Percentiles rank a stretch among this genome's conserved stretches.
phyloP scores from a whole-genome alignment of 2,329 filamentous ascomycete genomes.

The Cucurbitaria berberidis region DNA sequence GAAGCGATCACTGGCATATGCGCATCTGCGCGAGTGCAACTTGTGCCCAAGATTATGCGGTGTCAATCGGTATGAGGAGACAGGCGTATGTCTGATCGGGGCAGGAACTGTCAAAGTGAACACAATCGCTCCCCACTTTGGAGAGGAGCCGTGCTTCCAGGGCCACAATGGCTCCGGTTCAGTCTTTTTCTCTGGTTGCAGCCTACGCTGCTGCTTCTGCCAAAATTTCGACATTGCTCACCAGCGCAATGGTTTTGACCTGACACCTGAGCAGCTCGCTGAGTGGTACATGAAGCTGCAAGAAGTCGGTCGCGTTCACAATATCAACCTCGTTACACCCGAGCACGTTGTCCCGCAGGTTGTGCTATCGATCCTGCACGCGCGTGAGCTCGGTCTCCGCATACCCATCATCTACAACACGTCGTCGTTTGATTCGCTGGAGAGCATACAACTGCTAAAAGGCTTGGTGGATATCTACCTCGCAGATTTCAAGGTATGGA shows the following conservation, averaged over 20 bases:
- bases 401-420: conserved; percentile 86
- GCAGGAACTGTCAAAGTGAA: conserved; percentile 76
- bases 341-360: conserved; percentile 89
- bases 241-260: conserved; percentile 78
- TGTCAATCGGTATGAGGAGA: conserved; percentile 80
- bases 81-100: conserved; percentile 79
- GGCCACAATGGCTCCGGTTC: conserved; percentile 80
- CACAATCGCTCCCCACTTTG: conserved; percentile 84
- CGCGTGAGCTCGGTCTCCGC: conserved; percentile 70
- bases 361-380: conserved; percentile 75
- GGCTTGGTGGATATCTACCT: conserved; percentile 85
- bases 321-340: conserved; percentile 86
- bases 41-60: conserved; percentile 78
- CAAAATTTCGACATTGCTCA: conserved; percentile 81
- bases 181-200: conserved; percentile 82
- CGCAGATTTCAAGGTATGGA: conserved; percentile 89
- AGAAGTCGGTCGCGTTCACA: conserved; percentile 79
- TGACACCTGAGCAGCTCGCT: conserved; percentile 78
- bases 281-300: conserved; percentile 86
- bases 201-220: conserved; percentile 68
- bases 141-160: conserved; percentile 83
- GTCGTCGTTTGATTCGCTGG: conserved; percentile 77
- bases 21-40: conserved; percentile 79
- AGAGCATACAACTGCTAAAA: conserved; percentile 74
- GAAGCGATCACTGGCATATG: conserved; percentile 76